Evolutionary conservation across 2,329 filamentous ascomycete genomes (phyloP).

Genomic region (Ophiocordyceps camponoti-floridani): DNA sequence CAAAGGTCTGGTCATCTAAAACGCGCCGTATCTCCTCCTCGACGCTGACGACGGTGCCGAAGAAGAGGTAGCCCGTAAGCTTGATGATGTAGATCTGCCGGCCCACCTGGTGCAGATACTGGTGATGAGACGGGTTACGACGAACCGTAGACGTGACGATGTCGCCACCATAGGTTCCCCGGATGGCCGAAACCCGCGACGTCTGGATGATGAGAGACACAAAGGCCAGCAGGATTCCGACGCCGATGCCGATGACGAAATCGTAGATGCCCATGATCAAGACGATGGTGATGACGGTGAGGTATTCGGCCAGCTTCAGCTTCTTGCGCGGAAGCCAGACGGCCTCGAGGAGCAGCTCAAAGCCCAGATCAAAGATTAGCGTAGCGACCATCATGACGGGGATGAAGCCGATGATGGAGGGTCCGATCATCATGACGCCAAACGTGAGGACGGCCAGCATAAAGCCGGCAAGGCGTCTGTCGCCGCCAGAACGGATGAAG

Average conservation of each 20-base stretch:
- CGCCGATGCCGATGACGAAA: constrained; percentile 84
- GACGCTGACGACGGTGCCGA: constrained; percentile 90
- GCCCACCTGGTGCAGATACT: constrained; percentile 72
- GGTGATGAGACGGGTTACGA: constrained; percentile 73
- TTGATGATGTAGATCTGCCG: constrained; percentile 84
- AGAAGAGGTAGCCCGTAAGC: constrained; percentile 89
- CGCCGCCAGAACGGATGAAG: constrained; percentile 83
- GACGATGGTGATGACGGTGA: constrained; percentile 79
- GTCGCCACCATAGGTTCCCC: constrained; percentile 77
- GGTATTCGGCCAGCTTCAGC: constrained; percentile 69
- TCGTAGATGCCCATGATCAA: constrained; percentile 94
- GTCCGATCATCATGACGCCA: constrained; percentile 69
- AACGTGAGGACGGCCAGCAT: constrained; percentile 68
- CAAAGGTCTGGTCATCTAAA: constrained; percentile 68
- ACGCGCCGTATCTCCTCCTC: constrained; percentile 73
- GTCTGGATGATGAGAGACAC: constrained; percentile 83
- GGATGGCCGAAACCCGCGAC: constrained; percentile 73
- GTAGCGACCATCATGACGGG: constrained; percentile 94
- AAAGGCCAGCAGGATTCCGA: constrained; percentile 84
- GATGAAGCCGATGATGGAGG: constrained; percentile 79
- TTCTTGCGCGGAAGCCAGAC: constrained; percentile 79
- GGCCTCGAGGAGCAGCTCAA: constrained; percentile 79
- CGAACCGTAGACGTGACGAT: constrained; percentile 85
- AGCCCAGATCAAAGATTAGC: constrained; percentile 85
- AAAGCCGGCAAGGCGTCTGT: constrained; percentile 69